phyloP scores from a whole-genome alignment of 2,329 filamentous ascomycete species.

The Fusarium sp. region DNA sequence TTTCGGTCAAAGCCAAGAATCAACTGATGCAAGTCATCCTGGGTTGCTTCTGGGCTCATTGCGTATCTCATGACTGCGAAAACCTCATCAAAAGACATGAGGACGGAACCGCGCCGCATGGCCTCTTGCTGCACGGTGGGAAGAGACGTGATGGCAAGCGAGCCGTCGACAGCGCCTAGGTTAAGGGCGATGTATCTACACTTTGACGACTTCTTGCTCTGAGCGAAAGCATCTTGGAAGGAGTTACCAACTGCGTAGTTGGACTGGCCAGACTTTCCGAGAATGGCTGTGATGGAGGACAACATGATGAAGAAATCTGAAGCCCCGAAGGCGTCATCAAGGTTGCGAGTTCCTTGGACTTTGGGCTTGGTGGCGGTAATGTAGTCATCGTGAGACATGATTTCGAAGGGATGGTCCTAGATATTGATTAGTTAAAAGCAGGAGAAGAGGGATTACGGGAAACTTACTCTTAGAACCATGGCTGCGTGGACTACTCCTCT shows the following conservation, averaged over 20 bases:
- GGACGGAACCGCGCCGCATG: constrained; percentile 17
- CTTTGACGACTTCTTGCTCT: constrained; percentile 6
- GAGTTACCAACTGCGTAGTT: constrained; percentile 25
- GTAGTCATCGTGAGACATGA: constrained; percentile 22
- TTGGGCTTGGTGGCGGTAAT: constrained; percentile 23
- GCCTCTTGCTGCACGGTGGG: constrained; percentile 17
- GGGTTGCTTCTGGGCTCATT: constrained; percentile 11
- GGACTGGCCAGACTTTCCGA: constrained; percentile 19
- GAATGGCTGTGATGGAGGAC: constrained; percentile 23
- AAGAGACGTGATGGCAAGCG: constrained; percentile 17
- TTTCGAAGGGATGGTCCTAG: constrained; percentile 19
- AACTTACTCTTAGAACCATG: constrained; percentile 22
- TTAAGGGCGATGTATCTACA: constrained; percentile 24
- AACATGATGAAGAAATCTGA: constrained; percentile 33
- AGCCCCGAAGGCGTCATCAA: constrained; percentile 13
- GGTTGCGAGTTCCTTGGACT: constrained; percentile 20
- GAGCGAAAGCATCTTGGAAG: constrained; percentile 24
- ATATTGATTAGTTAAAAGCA: background rate
- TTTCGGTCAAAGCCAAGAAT: constrained; percentile 24
- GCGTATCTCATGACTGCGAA: constrained; percentile 17
- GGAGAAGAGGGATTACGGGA: background rate
- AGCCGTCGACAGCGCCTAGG: constrained; percentile 18
- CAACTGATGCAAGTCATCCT: constrained; percentile 8
- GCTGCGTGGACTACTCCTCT: constrained; percentile 20
- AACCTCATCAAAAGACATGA: constrained; percentile 24